Evolutionary conservation across 2,329 filamentous ascomycete genomes (phyloP).

Genomic region (Colletotrichum liaoningense): DNA sequence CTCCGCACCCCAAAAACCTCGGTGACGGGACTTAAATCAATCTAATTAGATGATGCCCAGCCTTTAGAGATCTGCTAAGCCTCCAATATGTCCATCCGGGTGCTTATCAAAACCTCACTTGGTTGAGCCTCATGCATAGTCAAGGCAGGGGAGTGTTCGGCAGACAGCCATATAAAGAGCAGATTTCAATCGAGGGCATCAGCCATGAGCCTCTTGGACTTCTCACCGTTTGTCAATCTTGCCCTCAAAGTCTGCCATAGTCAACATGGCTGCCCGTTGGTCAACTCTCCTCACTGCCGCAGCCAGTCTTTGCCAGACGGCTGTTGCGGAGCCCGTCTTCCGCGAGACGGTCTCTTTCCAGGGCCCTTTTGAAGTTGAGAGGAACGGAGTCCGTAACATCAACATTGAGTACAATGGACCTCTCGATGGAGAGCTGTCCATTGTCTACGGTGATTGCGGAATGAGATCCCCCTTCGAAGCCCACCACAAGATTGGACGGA

Average conservation of each 20-base stretch:
- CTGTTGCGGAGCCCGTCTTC: conserved; percentile 9
- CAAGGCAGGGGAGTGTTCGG: neutral
- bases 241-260: neutral
- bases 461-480: neutral
- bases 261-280: conserved; percentile 19
- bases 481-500: conserved; percentile 37
- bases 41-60: conserved; percentile 17
- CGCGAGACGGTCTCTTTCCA: conserved; percentile 14
- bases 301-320: conserved; percentile 18
- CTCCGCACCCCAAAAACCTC: neutral
- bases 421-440: conserved; percentile 37
- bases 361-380: conserved; percentile 33
- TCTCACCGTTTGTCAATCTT: neutral
- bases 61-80: neutral
- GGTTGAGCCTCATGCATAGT: conserved; percentile 10
- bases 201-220: no score
- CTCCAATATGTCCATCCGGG: conserved; percentile 16
- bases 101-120: conserved; percentile 16
- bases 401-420: conserved; percentile 36
- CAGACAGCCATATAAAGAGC: neutral
- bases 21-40: neutral
- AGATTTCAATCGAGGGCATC: no score
- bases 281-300: conserved; percentile 13
- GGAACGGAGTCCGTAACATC: conserved; percentile 38
- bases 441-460: conserved; percentile 38